A percentile compares a stretch with the other conserved stretches of the same genome.
phyloP scores from a whole-genome alignment of 805 yeast species.

The Limtongozyma cylindracea region DNA sequence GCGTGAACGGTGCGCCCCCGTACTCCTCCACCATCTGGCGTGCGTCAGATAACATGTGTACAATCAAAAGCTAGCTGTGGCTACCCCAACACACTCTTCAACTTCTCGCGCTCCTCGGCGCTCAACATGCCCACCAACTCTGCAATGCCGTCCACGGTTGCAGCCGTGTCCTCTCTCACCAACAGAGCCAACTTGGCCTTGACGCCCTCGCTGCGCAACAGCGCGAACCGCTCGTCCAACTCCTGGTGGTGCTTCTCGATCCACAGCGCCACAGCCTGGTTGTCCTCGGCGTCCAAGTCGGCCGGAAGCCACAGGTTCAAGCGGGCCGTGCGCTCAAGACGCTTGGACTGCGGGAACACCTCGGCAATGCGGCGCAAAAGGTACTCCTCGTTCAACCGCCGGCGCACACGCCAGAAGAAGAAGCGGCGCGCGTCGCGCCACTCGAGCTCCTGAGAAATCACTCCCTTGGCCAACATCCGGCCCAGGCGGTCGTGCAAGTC shows the following conservation, averaged over 20 bases:
- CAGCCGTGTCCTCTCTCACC: too few species aligned
- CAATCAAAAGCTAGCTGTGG: too few species aligned
- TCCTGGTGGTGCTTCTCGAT: conserved; percentile 53
- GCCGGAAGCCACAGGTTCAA: conserved; percentile 72
- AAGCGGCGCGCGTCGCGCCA: conserved; percentile 80
- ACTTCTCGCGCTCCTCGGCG: too few species aligned
- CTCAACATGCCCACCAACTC: too few species aligned
- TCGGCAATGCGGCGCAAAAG: conserved; percentile 47
- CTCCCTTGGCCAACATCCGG: conserved; percentile 91
- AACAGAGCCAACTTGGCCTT: too few species aligned
- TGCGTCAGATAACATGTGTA: too few species aligned
- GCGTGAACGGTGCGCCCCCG: too few species aligned
- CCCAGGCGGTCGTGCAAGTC: conserved; percentile 95
- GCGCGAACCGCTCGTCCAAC: conserved; percentile 33
- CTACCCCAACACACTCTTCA: too few species aligned
- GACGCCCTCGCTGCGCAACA: too few species aligned
- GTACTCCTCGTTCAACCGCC: conserved; percentile 86
- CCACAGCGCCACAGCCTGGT: conserved; percentile 61
- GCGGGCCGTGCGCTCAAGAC: conserved; percentile 61
- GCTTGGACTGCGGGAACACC: conserved; percentile 18
- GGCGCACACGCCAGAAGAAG: conserved; percentile 97
- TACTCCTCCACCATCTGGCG: too few species aligned
- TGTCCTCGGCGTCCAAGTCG: conserved; percentile 36
- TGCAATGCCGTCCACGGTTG: too few species aligned
- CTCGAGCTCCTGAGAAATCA: conserved; percentile 60